These are phyloP conservation scores for Flaveria floridana DNA, from an alignment of 140 eudicot genomes.

Conservation along the genomic window DNA sequence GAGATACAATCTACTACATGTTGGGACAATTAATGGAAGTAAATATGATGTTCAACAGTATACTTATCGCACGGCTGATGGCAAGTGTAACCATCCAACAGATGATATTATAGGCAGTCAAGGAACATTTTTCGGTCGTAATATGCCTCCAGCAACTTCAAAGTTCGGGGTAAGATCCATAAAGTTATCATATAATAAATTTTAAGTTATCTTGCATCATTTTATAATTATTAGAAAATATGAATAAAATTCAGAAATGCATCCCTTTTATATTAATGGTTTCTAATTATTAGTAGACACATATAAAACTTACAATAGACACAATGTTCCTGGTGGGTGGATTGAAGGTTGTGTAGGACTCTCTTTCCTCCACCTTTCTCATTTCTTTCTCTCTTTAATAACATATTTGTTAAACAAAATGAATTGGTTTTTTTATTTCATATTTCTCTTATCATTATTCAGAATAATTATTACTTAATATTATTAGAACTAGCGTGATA, in stretches of 20 bases:
- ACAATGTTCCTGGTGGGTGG: background rate
- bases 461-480: too few species aligned
- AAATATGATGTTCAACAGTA: slow-evolving; percentile 41
- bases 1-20: slow-evolving; percentile 49
- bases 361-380: background rate
- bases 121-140: slow-evolving; percentile 55
- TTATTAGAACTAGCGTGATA: too few species aligned
- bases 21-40: slow-evolving; percentile 33
- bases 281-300: background rate
- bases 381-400: background rate
- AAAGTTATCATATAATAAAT: background rate
- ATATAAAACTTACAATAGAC: background rate
- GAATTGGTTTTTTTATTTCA: too few species aligned
- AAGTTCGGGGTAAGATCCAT: slow-evolving; percentile 38
- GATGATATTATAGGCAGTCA: slow-evolving; percentile 50
- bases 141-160: slow-evolving; percentile 53
- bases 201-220: background rate
- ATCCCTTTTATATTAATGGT: too few species aligned
- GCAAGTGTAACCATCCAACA: slow-evolving; percentile 50
- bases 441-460: too few species aligned
- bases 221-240: background rate
- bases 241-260: background rate
- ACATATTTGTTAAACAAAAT: too few species aligned
- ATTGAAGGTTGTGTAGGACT: background rate
- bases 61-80: slow-evolving; percentile 51